Conservation (phyloP, 2,329 filamentous ascomycete species). For the Aspergillus felis region DNA sequence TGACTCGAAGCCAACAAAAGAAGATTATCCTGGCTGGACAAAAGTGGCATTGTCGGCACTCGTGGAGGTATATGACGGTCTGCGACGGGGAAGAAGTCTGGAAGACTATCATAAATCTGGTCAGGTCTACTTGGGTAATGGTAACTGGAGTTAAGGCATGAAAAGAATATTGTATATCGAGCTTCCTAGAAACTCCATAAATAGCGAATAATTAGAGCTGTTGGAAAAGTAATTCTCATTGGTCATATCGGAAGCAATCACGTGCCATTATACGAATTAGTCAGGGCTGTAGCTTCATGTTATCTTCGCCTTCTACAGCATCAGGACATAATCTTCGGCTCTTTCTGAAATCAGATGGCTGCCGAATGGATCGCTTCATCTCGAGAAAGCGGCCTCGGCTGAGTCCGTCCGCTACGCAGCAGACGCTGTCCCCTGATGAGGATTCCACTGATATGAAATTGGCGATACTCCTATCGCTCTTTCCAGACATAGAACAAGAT, state of each 20-base stretch:
- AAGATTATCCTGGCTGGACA: slow-evolving; percentile 22
- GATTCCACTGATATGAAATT: slow-evolving; percentile 89
- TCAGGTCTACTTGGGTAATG: slow-evolving; percentile 21
- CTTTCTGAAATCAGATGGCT: slow-evolving; percentile 14
- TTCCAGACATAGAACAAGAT: slow-evolving; percentile 61
- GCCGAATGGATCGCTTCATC: slow-evolving; percentile 41
- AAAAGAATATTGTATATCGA: not conserved
- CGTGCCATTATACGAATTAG: slow-evolving; percentile 22
- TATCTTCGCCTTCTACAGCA: not conserved
- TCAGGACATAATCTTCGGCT: slow-evolving; percentile 12
- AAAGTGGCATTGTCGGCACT: slow-evolving; percentile 22
- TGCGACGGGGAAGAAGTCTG: slow-evolving; percentile 21
- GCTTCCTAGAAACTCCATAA: not conserved
- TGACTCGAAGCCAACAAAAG: slow-evolving; percentile 11
- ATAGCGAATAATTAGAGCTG: not conserved
- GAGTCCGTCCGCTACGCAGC: slow-evolving; percentile 6
- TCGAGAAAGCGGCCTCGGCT: slow-evolving; percentile 32
- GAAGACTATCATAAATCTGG: slow-evolving; percentile 22
- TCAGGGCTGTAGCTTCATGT: not conserved
- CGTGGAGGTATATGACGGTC: slow-evolving; percentile 24
- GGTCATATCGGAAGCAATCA: slow-evolving; percentile 27
- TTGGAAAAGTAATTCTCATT: slow-evolving; percentile 16
- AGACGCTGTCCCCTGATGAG: slow-evolving; percentile 44
- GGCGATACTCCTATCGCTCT: slow-evolving; percentile 74
- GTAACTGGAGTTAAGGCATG: slow-evolving; percentile 16